Percentiles rank a stretch among this genome's conserved stretches.
phyloP scores from a whole-genome alignment of 2,329 filamentous ascomycete genomes.

The Clarireedia monteithiana region DNA sequence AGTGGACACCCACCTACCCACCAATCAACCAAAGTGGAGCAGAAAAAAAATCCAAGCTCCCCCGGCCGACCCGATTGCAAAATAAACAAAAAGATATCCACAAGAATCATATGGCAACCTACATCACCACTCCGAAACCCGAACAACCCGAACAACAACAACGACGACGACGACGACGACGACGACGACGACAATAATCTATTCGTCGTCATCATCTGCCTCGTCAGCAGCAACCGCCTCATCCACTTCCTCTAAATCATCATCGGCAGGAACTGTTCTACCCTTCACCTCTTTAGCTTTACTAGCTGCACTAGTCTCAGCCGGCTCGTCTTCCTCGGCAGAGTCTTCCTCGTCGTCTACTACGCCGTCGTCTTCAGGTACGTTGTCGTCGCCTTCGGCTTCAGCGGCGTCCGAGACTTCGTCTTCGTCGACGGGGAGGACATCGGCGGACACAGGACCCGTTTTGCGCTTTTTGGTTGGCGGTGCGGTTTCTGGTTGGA shows the following conservation, averaged over 20 bases:
- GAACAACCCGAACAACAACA: neutral
- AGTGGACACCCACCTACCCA: no score
- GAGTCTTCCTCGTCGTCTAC: slow-evolving; percentile 12
- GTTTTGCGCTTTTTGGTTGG: slow-evolving; percentile 25
- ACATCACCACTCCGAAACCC: neutral
- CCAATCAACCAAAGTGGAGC: no score
- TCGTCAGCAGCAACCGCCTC: neutral
- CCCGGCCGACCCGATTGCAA: no score
- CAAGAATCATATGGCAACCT: no score
- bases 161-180: no score
- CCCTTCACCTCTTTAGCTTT: slow-evolving; percentile 9
- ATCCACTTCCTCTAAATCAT: slow-evolving; percentile 12
- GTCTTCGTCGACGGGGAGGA: neutral
- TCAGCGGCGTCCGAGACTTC: neutral
- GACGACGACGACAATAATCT: neutral
- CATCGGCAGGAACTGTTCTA: slow-evolving; percentile 4
- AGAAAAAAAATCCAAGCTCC: no score
- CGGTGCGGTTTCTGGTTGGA: slow-evolving; percentile 15
- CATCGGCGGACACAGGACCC: neutral
- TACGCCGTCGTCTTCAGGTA: neutral
- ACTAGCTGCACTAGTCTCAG: slow-evolving; percentile 8
- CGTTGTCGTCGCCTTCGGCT: neutral
- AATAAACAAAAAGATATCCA: no score
- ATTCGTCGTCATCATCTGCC: slow-evolving; percentile 14
- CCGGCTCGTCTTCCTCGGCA: slow-evolving; percentile 9